Percentiles rank a stretch among this genome's conserved stretches.
These are phyloP conservation scores for Schizochytrium sp. DNA, from an alignment of 108 stramenopile species.

Conservation along the genomic window DNA sequence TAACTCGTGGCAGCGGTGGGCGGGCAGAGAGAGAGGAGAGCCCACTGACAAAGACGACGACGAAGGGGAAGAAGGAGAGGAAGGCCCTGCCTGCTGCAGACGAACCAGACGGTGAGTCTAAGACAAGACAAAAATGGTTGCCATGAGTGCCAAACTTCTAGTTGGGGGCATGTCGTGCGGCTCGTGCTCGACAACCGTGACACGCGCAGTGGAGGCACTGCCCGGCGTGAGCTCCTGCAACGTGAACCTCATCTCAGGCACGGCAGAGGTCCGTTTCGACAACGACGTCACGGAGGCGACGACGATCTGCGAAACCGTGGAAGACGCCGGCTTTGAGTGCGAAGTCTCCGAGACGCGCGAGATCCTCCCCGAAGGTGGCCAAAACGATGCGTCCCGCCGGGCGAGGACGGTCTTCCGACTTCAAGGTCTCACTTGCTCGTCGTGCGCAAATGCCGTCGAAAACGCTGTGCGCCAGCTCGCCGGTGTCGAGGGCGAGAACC, in stretches of 20 bases:
- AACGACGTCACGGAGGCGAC: not conserved
- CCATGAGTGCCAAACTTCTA: not conserved
- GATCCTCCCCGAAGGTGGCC: not conserved
- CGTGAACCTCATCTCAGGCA: not conserved
- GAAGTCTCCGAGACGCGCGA: not conserved
- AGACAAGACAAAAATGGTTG: not conserved
- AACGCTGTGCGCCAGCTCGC: not conserved
- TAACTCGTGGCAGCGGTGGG: too few relatives aligned
- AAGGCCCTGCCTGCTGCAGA: too few relatives aligned
- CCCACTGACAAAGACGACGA: too few relatives aligned
- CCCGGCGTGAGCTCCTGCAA: not conserved
- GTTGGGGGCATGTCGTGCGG: constrained; percentile 10
- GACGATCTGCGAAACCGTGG: not conserved
- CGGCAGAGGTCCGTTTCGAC: not conserved
- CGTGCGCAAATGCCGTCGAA: not conserved
- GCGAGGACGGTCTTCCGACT: not conserved
- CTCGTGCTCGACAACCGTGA: not conserved
- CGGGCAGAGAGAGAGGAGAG: too few relatives aligned
- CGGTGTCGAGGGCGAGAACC: not conserved
- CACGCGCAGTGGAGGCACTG: not conserved
- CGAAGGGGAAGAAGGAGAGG: too few relatives aligned
- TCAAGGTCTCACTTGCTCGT: not conserved
- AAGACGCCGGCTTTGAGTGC: not conserved
- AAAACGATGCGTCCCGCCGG: not conserved
- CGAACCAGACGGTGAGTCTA: too few relatives aligned